Evolutionary conservation across 2,329 filamentous ascomycete species (phyloP).

Genomic region (Cytospora piceae): DNA sequence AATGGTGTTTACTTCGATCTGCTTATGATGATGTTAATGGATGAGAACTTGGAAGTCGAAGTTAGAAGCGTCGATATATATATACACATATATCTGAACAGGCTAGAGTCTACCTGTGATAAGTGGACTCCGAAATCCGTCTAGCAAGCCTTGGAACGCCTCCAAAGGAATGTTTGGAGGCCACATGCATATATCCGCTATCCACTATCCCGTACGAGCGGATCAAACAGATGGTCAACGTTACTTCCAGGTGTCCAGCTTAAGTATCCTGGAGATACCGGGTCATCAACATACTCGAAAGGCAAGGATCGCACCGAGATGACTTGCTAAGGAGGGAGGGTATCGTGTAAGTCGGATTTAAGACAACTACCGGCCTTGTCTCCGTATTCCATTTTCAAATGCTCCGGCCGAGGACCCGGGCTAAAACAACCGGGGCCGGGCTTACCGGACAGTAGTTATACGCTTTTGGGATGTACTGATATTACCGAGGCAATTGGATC

Average conservation of each 20-base stretch:
- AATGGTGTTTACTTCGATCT: too few species aligned
- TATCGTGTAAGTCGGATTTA: constrained; percentile 2
- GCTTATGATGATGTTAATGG: not conserved
- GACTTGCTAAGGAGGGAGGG: not conserved
- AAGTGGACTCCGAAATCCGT: not conserved
- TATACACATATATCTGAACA: too few species aligned
- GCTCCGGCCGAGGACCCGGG: not conserved
- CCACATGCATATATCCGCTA: not conserved
- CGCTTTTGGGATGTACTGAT: not conserved
- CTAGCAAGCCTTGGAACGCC: not conserved
- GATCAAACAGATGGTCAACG: not conserved
- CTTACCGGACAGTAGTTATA: not conserved
- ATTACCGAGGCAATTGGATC: not conserved
- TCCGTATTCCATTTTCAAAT: not conserved
- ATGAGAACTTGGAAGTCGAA: too few species aligned
- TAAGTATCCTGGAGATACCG: not conserved
- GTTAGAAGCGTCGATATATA: too few species aligned
- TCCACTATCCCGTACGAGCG: not conserved
- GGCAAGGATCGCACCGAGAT: not conserved
- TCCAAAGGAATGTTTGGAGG: not conserved
- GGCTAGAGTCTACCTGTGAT: not conserved
- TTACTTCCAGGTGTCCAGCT: constrained; percentile 6
- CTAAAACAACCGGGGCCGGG: not conserved
- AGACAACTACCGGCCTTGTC: not conserved
- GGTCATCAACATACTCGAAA: not conserved